Base-by-base conservation (phyloP, 2,329 filamentous ascomycete genomes). In the Neofusicoccum laricinum region DNA sequence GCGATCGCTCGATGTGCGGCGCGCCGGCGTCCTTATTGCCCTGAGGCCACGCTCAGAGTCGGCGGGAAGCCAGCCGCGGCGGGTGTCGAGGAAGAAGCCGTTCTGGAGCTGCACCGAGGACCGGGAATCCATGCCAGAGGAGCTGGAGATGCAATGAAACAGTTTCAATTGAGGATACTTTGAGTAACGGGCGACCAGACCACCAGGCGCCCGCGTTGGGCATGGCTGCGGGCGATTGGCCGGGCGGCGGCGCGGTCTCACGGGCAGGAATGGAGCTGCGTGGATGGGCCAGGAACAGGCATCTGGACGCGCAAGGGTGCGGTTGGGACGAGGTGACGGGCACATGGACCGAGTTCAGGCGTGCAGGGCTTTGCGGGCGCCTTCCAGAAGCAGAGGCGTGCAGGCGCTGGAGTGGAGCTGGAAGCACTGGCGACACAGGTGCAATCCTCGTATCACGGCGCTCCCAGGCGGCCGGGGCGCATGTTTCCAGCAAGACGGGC, bases 121-220 rank as follows among this genome's bases (percentile, higher is more conserved):
- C 45, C n/a, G 17, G 49, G 61, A 40, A 63, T 36, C 61, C 63
- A 64, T 64, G 63, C 5, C 45, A 43, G 36, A 15, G 45, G 41
- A 57, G 62, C 50, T 63, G 50, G 38, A 58, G 50, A 51, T 38
- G 45, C 14, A 61, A 64, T 64, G 63, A 64, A 59, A 64, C 63
- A 59, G 63, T 59, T 64, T 64, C 63, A 64, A 64, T 64, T 64
- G 63, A 64, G 51, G 62, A 64, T 64, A 63, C 48, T 63, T 38
- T 51, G 50, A 21, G 61, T 55, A 63, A 63, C 61, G 61, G 34
- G 48, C 32, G 61, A 55, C 61, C 48, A 53, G 48, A 63, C 48
- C 38, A 63, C 61, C 43, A 51, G 38, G 25, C 46, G 48, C 21
- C 48, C 48, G 48, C 14, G 34, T 62, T 62, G 36, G 59, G 59